These are phyloP conservation scores for Solanum microdontum DNA, from an alignment of 257 asterid species.

Conservation along the genomic window DNA sequence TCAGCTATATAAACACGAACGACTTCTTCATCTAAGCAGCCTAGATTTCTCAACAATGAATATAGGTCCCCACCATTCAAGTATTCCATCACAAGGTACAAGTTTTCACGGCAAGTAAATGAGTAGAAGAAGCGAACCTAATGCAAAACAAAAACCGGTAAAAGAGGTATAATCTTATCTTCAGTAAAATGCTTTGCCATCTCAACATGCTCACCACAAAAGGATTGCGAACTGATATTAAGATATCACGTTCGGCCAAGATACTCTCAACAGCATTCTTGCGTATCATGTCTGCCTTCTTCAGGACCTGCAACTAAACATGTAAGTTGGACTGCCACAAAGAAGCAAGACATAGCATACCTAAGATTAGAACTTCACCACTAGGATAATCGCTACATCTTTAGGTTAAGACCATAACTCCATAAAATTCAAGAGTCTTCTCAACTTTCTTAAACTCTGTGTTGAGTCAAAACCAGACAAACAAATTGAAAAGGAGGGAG, in stretches of 20 bases:
- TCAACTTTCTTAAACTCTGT: background rate
- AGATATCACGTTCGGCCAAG: constrained; percentile 95
- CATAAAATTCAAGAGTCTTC: background rate
- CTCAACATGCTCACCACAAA: constrained; percentile 80
- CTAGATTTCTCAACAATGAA: constrained; percentile 88
- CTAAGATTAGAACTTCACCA: background rate
- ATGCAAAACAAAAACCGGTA: constrained; percentile 12
- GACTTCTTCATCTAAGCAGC: constrained; percentile 97
- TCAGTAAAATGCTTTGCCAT: constrained; percentile 10
- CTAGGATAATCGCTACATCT: background rate
- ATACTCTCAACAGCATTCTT: constrained; percentile 99
- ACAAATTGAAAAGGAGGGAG: background rate
- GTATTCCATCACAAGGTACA: constrained; percentile 99
- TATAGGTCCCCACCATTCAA: constrained; percentile 99
- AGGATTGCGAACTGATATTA: constrained; percentile 95
- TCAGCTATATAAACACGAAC: constrained; percentile 95
- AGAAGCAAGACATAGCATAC: background rate
- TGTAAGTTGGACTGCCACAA: background rate
- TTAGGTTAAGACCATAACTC: background rate
- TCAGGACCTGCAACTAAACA: constrained; percentile 59
- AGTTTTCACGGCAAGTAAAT: constrained; percentile 95
- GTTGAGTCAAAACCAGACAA: background rate
- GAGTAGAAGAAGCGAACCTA: constrained; percentile 98
- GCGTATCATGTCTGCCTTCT: constrained; percentile 97
- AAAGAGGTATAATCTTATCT: constrained; percentile 13